Conservation (phyloP, 345 rosid genomes). For the Jatropha curcas region DNA sequence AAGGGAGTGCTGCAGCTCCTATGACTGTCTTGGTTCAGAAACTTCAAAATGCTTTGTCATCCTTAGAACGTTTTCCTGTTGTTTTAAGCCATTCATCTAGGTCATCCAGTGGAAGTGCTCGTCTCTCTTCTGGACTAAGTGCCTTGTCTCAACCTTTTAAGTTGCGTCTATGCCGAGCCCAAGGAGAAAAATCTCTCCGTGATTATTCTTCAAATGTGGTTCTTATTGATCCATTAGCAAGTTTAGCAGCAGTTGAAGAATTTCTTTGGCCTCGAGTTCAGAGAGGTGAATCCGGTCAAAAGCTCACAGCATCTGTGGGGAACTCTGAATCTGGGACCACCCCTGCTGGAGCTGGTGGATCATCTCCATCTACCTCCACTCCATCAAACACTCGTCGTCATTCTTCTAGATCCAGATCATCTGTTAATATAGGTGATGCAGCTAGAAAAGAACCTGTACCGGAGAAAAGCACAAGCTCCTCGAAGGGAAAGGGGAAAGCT, state of each 20-base stretch:
- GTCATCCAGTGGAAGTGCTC: conserved; percentile 85
- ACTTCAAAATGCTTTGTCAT: conserved; percentile 94
- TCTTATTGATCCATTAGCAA: conserved; percentile 95
- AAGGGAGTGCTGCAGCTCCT: conserved; percentile 47
- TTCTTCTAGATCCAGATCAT: conserved; percentile 81
- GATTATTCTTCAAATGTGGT: conserved; percentile 97
- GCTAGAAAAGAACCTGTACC: conserved; percentile 60
- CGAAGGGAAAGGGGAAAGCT: conserved; percentile 97
- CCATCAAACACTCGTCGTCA: conserved; percentile 70
- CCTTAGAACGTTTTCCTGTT: conserved; percentile 95
- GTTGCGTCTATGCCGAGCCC: conserved; percentile 90
- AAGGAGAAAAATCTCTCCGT: conserved; percentile 86
- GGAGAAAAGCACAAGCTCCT: conserved; percentile 76
- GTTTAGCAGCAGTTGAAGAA: conserved; percentile 93
- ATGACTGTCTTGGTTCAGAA: conserved; percentile 91
- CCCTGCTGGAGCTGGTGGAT: conserved; percentile 67
- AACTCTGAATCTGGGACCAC: conserved; percentile 65
- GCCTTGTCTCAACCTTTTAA: conserved; percentile 95
- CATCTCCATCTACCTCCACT: conserved; percentile 74
- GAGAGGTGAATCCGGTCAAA: conserved; percentile 80
- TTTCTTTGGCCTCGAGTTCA: conserved; percentile 98
- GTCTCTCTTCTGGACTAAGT: conserved; percentile 93
- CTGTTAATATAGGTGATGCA: conserved; percentile 73
- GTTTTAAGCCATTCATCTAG: conserved; percentile 92
- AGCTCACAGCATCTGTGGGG: conserved; percentile 59